phyloP scores from a whole-genome alignment of 2,329 filamentous ascomycete species.

The Cercospora sesami region DNA sequence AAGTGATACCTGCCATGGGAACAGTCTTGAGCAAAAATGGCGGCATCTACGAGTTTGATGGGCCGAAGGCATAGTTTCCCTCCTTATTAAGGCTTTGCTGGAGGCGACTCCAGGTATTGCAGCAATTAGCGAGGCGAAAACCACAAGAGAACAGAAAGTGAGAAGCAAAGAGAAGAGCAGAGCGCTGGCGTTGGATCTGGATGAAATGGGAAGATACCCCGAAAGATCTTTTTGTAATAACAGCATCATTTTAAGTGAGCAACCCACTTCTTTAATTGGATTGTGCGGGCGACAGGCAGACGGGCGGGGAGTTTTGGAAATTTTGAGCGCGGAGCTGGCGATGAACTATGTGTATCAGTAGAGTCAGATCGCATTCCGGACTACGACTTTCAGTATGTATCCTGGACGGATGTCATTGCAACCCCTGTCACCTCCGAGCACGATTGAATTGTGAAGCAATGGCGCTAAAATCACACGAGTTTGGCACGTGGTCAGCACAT shows the following conservation, averaged over 20 bases:
- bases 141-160: background rate
- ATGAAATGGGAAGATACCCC: background rate
- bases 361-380: background rate
- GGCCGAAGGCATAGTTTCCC: slow-evolving; percentile 18
- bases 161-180: background rate
- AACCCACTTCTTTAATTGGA: background rate
- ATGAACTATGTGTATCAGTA: background rate
- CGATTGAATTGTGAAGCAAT: background rate
- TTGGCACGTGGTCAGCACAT: background rate
- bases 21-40: slow-evolving; percentile 78
- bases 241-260: background rate
- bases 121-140: no score
- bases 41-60: slow-evolving; percentile 65
- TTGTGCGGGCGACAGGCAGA: background rate
- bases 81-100: no score
- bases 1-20: slow-evolving; percentile 79
- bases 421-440: background rate
- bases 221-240: background rate
- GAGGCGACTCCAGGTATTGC: no score
- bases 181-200: background rate
- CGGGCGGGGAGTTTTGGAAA: background rate
- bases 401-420: background rate
- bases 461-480: no score
- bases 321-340: background rate
- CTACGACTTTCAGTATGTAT: background rate